phyloP scores from a whole-genome alignment of 768 basidiomycete species.

The Russula emetica region DNA sequence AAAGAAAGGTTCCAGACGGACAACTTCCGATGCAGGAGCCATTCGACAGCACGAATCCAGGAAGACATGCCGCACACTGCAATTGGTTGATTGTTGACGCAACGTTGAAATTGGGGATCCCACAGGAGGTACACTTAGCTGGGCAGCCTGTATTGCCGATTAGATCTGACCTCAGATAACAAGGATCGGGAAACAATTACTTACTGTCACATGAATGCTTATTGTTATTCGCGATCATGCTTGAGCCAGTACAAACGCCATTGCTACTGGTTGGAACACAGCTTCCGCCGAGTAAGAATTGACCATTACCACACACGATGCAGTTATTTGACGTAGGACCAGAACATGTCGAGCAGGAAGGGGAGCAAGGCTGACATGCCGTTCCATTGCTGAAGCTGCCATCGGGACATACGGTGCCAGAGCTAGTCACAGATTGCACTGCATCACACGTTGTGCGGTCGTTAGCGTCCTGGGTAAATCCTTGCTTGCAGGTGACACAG shows the following conservation, averaged over 20 bases:
- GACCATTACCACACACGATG: constrained; percentile 58
- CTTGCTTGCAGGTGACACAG: constrained; percentile 68
- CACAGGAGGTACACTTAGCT: constrained; percentile 73
- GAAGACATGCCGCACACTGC: constrained; percentile 74
- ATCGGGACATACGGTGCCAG: constrained; percentile 57
- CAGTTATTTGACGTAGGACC: constrained; percentile 69
- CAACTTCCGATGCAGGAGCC: constrained; percentile 69
- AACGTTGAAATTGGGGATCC: constrained; percentile 65
- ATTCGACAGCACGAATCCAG: constrained; percentile 66
- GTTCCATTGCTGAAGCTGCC: constrained; percentile 59
- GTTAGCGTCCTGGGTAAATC: constrained; percentile 62
- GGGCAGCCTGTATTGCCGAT: constrained; percentile 58
- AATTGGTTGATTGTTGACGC: constrained; percentile 60
- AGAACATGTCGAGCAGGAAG: constrained; percentile 65
- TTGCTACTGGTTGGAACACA: constrained; percentile 63
- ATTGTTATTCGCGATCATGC: constrained; percentile 71
- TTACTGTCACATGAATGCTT: constrained; percentile 82
- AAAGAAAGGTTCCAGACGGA: constrained; percentile 68
- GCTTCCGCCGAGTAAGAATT: constrained; percentile 58
- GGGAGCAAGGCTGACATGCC: constrained; percentile 55
- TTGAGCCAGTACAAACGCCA: constrained; percentile 71
- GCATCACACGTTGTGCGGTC: constrained; percentile 65
- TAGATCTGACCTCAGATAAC: constrained; percentile 5
- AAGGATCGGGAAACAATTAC: constrained; percentile 32
- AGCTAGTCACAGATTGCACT: constrained; percentile 45